Conservation (phyloP, 805 yeast genomes). For the Metschnikowia chrysomelidarum region DNA sequence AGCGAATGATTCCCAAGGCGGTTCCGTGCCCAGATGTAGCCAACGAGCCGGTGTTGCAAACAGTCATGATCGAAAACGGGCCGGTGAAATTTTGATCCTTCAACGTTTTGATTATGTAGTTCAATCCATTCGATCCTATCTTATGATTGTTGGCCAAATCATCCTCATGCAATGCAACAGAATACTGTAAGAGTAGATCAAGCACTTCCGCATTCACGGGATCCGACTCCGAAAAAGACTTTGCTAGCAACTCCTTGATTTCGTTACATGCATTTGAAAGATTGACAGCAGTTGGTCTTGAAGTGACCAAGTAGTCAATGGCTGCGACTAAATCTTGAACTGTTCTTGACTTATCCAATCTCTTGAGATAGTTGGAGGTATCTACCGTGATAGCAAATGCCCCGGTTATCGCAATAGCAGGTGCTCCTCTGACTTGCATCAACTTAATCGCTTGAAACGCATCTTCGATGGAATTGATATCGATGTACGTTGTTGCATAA, state of each 20-base stretch:
- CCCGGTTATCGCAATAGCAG: constrained; percentile 96
- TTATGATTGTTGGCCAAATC: constrained; percentile 75
- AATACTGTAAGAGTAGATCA: constrained; percentile 39
- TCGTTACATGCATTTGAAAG: constrained; percentile 70
- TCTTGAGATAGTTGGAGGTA: constrained; percentile 32
- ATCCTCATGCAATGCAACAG: constrained; percentile 60
- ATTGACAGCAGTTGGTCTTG: constrained; percentile 97
- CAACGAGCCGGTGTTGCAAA: constrained; percentile 94
- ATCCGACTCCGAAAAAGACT: constrained; percentile 12
- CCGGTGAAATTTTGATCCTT: constrained; percentile 50
- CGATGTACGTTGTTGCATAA: constrained; percentile 67
- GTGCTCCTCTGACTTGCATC: constrained; percentile 98
- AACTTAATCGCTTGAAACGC: constrained; percentile 80
- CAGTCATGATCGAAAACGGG: constrained; percentile 79
- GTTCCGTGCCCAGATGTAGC: constrained; percentile 99
- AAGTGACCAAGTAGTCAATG: constrained; percentile 64
- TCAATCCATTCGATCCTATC: constrained; percentile 79
- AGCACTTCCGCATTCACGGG: constrained; percentile 25
- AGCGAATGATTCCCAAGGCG: constrained; percentile 87
- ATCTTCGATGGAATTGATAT: constrained; percentile 61
- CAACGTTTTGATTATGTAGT: constrained; percentile 54
- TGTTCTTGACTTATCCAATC: constrained; percentile 22
- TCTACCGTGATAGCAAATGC: constrained; percentile 82
- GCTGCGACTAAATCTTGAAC: constrained; percentile 37
- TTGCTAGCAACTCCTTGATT: constrained; percentile 37